Evolutionary conservation across 2,329 filamentous ascomycete species (phyloP).

Genomic region (Arthroderma sp.): DNA sequence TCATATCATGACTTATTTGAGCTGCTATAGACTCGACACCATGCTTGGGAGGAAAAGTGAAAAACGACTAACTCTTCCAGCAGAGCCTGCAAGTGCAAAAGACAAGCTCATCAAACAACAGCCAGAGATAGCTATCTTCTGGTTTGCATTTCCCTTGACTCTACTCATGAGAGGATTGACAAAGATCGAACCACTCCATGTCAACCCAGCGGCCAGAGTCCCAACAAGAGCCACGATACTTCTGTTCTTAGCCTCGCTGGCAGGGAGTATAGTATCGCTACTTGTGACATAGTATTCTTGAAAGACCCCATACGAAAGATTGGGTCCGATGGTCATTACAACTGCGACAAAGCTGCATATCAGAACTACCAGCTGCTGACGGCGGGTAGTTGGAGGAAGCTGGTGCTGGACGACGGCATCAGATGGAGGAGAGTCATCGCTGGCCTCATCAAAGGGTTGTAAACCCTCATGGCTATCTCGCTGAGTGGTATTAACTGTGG

Average conservation of each 20-base stretch:
- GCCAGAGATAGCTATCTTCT: constrained; percentile 28
- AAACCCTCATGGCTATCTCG: too few relatives aligned
- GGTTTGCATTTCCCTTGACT: constrained; percentile 23
- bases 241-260: constrained; percentile 21
- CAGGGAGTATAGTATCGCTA: constrained; percentile 26
- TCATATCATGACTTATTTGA: not conserved
- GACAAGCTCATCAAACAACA: constrained; percentile 30
- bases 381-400: constrained; percentile 25
- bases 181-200: constrained; percentile 38
- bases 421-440: not conserved
- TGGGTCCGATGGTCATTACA: constrained; percentile 37
- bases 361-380: constrained; percentile 32
- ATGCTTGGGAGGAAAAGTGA: not conserved
- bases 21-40: not conserved
- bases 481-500: too few relatives aligned
- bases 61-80: constrained; percentile 1
- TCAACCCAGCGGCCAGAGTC: constrained; percentile 36
- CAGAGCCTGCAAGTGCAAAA: constrained; percentile 8
- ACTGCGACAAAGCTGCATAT: constrained; percentile 34
- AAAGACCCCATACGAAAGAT: constrained; percentile 39
- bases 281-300: constrained; percentile 34
- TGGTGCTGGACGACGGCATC: constrained; percentile 10
- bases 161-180: constrained; percentile 37
- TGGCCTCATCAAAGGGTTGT: too few relatives aligned
- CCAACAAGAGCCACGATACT: constrained; percentile 38